Conservation (phyloP, 495 filamentous ascomycete species). For the Ramalina peruviana region DNA sequence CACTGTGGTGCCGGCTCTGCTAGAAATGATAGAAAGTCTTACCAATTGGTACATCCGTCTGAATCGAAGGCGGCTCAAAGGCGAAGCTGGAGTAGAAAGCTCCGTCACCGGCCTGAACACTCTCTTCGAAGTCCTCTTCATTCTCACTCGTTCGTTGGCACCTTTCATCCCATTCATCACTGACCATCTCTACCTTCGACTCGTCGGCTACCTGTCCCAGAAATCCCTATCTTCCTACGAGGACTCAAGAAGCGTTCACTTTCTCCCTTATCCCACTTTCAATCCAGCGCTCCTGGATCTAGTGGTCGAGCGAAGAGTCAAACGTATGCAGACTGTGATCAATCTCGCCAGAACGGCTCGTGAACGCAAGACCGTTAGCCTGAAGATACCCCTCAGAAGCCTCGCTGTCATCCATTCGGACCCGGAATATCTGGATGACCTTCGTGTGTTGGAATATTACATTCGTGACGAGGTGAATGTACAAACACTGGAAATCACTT, state of each 20-base stretch:
- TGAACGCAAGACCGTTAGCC: conserved; percentile 67
- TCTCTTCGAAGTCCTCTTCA: conserved; percentile 93
- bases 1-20: conserved; percentile 81
- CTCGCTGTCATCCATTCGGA: conserved; percentile 83
- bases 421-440: conserved; percentile 68
- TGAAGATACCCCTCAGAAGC: conserved; percentile 84
- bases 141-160: conserved; percentile 69
- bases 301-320: conserved; percentile 71
- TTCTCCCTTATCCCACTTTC: conserved; percentile 79
- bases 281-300: conserved; percentile 76
- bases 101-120: conserved; percentile 87
- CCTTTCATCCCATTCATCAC: conserved; percentile 95
- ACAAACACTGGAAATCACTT: conserved; percentile 66
- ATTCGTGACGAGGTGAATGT: conserved; percentile 88
- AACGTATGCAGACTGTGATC: conserved; percentile 90
- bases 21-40: conserved; percentile 82
- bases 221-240: conserved; percentile 34
- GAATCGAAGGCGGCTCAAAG: conserved; percentile 91
- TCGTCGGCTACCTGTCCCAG: conserved; percentile 68
- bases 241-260: conserved; percentile 80
- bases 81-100: conserved; percentile 69
- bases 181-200: conserved; percentile 79
- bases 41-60: conserved; percentile 99
- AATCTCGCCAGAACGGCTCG: conserved; percentile 75
- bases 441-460: conserved; percentile 70